Evolutionary conservation across 1,139 yeast genomes (phyloP), one percentile per base, ranked within the genome.

Genomic region (Sugiyamaella castrensis): DNA sequence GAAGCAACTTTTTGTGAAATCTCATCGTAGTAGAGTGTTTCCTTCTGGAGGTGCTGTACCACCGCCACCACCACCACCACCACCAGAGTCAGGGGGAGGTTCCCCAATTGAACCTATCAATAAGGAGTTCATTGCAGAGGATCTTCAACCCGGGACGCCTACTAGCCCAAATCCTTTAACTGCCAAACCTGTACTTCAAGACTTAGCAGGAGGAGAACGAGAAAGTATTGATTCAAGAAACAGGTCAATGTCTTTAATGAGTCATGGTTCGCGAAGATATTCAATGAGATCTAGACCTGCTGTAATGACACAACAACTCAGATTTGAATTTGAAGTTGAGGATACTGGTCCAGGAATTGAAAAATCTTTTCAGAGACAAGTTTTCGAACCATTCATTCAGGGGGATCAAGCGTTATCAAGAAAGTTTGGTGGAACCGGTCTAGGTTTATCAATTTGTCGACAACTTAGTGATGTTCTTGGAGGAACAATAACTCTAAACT

Each of bases 291-390:
- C 44, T 2, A 41, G 38, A 15, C 44, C 38, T n/a, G 11, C 40
- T 6, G 36, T 37, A 10, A 29, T 11, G n/a, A 29, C 37, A 13
- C 19, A 29, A 6, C 37, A 55, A 16, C 30, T 48, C 31, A 40
- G 47, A 30, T 67, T 86, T 47, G 86, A 85, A 61, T 77, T 91
- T 43, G 83, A 82, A 53, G 96, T 92, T 8, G 76, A 77, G 32
- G 98, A 92, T 66, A 85, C 94, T 0, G 98, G 98, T 4, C 88
- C 96, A 0, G 98, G 98, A 53, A 88, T 92, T 46, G 89, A 85
- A 41, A 82, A 84, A 13, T 79, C 82, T 1, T 71, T 87, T 48
- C 94, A 87, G 60, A 84, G 84, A 42, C 83, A 84, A 56, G 92
- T 92, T 1, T 92, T 92, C 69, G 97, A 92, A 63, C 97, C 97